Conservation (phyloP, 495 filamentous ascomycete genomes). For the Daldinia vernicosa region DNA sequence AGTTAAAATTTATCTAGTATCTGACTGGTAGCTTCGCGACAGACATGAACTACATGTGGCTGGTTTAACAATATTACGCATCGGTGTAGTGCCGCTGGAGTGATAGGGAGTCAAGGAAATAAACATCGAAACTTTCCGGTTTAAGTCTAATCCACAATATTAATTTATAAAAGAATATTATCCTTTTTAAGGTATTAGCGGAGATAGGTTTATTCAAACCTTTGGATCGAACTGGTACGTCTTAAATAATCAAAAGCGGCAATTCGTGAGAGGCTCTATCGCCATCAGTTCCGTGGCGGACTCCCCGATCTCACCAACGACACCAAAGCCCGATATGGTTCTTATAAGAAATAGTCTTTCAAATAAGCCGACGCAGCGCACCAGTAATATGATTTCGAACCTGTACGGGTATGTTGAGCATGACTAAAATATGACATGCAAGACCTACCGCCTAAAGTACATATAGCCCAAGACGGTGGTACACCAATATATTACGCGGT, state of each 20-base stretch:
- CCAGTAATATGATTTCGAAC: conserved; percentile 8
- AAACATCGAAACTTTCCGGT: not conserved
- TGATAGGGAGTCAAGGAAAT: not conserved
- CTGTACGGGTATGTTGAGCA: not conserved
- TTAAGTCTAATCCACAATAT: not conserved
- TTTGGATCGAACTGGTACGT: not conserved
- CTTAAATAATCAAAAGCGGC: not conserved
- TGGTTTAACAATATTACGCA: not conserved
- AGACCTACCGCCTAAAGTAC: conserved; percentile 11
- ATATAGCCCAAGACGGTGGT: conserved; percentile 16
- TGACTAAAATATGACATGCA: conserved; percentile 37
- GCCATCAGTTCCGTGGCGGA: conserved; percentile 7
- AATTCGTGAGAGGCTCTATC: not conserved
- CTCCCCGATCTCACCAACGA: conserved; percentile 3
- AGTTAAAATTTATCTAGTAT: conserved; percentile 6
- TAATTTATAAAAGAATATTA: not conserved
- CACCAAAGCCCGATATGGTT: not conserved
- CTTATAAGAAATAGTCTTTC: not conserved
- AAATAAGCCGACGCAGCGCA: conserved; percentile 2
- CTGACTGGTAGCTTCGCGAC: conserved; percentile 6
- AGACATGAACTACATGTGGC: conserved; percentile 5
- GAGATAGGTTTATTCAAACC: not conserved
- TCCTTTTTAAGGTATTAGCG: too few relatives aligned
- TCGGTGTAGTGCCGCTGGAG: not conserved
- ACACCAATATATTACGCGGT: conserved; percentile 18